These are phyloP conservation scores for Suillus weaverae DNA, from an alignment of 768 basidiomycete genomes.

Conservation along the genomic window DNA sequence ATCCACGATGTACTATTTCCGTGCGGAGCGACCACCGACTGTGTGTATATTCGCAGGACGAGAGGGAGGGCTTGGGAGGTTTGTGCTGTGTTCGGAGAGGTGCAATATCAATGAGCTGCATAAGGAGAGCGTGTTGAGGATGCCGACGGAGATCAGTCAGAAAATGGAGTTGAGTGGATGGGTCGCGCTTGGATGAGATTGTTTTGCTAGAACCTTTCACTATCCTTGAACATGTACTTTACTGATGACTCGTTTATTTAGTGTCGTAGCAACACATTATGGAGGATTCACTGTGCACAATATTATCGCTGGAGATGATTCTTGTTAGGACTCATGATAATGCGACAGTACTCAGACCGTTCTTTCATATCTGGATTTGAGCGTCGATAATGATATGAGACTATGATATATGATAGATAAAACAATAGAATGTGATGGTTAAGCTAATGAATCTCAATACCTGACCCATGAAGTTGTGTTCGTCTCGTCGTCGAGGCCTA, in stretches of 20 bases:
- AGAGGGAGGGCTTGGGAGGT: constrained; percentile 23
- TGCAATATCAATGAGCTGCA: constrained; percentile 17
- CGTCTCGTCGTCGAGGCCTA: too few species aligned
- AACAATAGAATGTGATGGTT: too few species aligned
- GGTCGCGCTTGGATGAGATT: background rate
- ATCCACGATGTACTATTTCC: constrained; percentile 19
- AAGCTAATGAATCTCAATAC: too few species aligned
- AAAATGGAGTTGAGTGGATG: constrained; percentile 2
- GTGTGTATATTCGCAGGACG: constrained; percentile 23
- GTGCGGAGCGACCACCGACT: constrained; percentile 17
- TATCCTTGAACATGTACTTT: background rate
- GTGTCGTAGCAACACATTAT: background rate
- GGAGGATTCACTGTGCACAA: background rate
- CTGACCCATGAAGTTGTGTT: too few species aligned
- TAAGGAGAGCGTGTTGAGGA: constrained; percentile 22
- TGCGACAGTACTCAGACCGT: background rate
- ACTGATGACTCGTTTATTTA: background rate
- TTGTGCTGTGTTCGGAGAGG: constrained; percentile 24
- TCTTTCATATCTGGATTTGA: too few species aligned
- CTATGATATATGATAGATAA: too few species aligned
- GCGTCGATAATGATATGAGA: too few species aligned
- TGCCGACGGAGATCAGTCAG: constrained; percentile 14
- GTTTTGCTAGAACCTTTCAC: background rate
- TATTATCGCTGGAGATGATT: background rate
- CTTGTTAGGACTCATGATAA: background rate